Percentiles rank a stretch among this genome's conserved stretches.
Evolutionary conservation across 768 basidiomycete genomes (phyloP).

Genomic region (Lactarius tabidus): DNA sequence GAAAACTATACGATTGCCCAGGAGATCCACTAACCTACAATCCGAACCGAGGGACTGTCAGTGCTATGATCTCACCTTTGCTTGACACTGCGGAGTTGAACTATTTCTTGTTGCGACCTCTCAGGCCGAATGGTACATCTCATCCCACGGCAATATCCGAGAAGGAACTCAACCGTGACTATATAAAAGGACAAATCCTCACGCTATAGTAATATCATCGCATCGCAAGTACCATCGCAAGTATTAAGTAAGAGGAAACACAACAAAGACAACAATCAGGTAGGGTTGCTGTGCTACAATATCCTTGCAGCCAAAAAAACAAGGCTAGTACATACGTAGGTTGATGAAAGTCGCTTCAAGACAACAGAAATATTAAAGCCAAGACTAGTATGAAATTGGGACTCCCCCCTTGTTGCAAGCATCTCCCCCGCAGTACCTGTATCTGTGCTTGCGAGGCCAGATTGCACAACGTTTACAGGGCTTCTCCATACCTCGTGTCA

Average conservation of each 20-base stretch:
- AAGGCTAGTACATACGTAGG: background rate
- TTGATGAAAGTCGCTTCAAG: background rate
- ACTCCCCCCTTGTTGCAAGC: background rate
- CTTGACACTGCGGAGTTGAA: background rate
- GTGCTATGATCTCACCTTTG: background rate
- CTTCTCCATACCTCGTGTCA: background rate
- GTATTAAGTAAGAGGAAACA: background rate
- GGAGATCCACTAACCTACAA: background rate
- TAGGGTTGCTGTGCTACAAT: background rate
- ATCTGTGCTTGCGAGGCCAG: slow-evolving; percentile 3
- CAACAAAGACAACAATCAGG: background rate
- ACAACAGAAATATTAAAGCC: background rate
- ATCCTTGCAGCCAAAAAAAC: background rate
- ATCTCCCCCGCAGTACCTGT: background rate
- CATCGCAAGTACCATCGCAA: no score
- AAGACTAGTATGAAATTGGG: no score
- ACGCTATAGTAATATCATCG: background rate
- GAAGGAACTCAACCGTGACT: background rate
- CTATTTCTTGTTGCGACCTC: background rate
- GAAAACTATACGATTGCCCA: background rate
- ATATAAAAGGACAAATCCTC: background rate
- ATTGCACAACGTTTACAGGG: background rate
- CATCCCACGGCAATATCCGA: background rate
- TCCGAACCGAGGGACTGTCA: background rate
- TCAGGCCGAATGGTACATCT: background rate